Percentiles rank a stretch among this genome's conserved stretches.
These are phyloP conservation scores for Ascochyta koolunga DNA, from an alignment of 2,329 filamentous ascomycete species.

Conservation along the genomic window DNA sequence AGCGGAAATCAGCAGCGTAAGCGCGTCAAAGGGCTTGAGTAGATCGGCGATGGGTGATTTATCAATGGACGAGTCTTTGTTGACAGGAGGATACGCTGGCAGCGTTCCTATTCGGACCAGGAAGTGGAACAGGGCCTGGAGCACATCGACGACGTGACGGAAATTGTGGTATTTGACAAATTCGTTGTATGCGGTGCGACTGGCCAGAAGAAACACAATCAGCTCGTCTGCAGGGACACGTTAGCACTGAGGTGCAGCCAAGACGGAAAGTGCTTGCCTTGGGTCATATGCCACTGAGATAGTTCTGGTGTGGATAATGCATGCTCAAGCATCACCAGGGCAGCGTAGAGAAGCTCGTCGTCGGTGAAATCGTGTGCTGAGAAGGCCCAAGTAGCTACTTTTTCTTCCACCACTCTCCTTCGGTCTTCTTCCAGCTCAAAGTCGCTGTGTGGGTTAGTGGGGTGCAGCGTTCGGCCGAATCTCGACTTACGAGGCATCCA, in stretches of 20 bases:
- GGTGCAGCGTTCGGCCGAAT: background rate
- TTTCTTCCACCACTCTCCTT: slow-evolving; percentile 68
- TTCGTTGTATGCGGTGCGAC: slow-evolving; percentile 91
- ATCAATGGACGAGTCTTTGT: slow-evolving; percentile 32
- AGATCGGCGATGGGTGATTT: slow-evolving; percentile 74
- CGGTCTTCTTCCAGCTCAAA: slow-evolving; percentile 72
- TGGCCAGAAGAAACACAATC: slow-evolving; percentile 83
- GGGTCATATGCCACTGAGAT: slow-evolving; percentile 77
- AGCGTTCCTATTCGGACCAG: slow-evolving; percentile 79
- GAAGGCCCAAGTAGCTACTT: slow-evolving; percentile 83
- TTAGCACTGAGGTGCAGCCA: slow-evolving; percentile 23
- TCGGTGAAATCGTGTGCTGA: slow-evolving; percentile 88
- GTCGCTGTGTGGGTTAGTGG: slow-evolving; percentile 53
- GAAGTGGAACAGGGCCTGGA: slow-evolving; percentile 92
- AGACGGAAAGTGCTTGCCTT: slow-evolving; percentile 63
- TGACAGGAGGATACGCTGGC: slow-evolving; percentile 65
- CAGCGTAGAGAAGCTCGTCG: slow-evolving; percentile 85
- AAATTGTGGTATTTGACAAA: slow-evolving; percentile 99
- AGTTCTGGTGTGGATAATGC: slow-evolving; percentile 81
- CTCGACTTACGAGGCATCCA: slow-evolving; percentile 62
- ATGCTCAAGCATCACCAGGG: slow-evolving; percentile 89
- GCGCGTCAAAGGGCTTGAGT: slow-evolving; percentile 83
- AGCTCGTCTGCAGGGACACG: slow-evolving; percentile 68
- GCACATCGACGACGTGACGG: slow-evolving; percentile 92
- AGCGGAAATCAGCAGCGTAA: slow-evolving; percentile 91